phyloP scores from a whole-genome alignment of 2,329 filamentous ascomycete species.

The Aureobasidium uvarum region DNA sequence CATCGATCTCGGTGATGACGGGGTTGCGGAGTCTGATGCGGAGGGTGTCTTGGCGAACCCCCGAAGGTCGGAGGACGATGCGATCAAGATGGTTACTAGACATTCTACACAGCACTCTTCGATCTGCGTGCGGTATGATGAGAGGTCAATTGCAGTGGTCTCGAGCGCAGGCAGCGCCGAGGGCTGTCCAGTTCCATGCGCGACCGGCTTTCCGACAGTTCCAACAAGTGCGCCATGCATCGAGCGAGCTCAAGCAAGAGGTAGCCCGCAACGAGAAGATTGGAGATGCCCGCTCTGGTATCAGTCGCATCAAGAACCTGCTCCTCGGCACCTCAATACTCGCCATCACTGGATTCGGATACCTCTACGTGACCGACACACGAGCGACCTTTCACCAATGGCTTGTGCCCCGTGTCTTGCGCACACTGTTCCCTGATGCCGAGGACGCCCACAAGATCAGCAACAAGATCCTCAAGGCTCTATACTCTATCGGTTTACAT shows the following conservation, averaged over 20 bases:
- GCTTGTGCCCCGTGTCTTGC: constrained; percentile 59
- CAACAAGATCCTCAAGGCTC: constrained; percentile 65
- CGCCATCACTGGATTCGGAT: constrained; percentile 47
- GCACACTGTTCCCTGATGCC: constrained; percentile 67
- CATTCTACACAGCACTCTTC: not conserved
- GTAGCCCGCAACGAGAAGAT: constrained; percentile 20
- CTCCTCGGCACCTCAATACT: constrained; percentile 56
- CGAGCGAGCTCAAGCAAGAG: constrained; percentile 24
- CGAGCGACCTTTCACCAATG: constrained; percentile 55
- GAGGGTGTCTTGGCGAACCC: constrained; percentile 18
- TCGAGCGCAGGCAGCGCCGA: constrained; percentile 9
- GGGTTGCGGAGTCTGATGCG: constrained; percentile 1
- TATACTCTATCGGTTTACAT: constrained; percentile 73
- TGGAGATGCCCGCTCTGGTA: constrained; percentile 40
- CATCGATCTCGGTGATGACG: not conserved
- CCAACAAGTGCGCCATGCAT: constrained; percentile 14
- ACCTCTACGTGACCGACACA: constrained; percentile 55
- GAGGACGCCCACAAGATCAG: constrained; percentile 91
- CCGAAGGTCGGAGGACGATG: constrained; percentile 10
- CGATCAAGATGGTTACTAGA: not conserved
- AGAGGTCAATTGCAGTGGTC: constrained; percentile 25
- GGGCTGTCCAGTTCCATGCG: not conserved
- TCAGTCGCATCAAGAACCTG: constrained; percentile 50
- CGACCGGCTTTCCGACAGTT: constrained; percentile 1
- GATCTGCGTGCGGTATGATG: constrained; percentile 13